A percentile compares a stretch with the other conserved stretches of the same genome.
phyloP scores from a whole-genome alignment of 345 rosid species.

The Odontarrhena argentea region DNA sequence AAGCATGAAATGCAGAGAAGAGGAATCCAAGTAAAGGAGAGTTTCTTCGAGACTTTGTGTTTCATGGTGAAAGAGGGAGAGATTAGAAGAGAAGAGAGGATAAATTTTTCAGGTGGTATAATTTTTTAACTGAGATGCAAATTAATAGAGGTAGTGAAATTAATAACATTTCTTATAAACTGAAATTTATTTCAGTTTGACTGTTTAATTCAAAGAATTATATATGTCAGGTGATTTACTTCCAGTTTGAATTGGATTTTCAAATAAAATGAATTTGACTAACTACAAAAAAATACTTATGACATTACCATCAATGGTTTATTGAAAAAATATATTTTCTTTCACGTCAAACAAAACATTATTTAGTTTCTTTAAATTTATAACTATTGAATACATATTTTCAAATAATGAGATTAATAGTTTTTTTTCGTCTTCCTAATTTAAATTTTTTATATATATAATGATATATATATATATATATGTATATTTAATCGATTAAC shows the following conservation, averaged over 20 bases:
- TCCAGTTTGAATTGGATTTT: constrained; percentile 13
- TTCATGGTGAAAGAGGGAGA: constrained; percentile 50
- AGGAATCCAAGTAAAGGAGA: constrained; percentile 71
- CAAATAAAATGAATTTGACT: constrained; percentile 19
- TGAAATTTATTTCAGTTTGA: constrained; percentile 30
- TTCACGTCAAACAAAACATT: too few species aligned
- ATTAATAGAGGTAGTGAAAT: constrained; percentile 8
- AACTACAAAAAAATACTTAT: not conserved
- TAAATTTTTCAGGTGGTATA: constrained; percentile 6
- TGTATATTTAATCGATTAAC: too few species aligned
- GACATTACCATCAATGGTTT: constrained; percentile 1
- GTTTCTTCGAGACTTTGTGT: constrained; percentile 49
- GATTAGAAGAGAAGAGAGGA: constrained; percentile 23
- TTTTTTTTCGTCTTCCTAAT: too few species aligned
- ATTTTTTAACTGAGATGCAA: constrained; percentile 7
- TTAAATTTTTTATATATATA: too few species aligned
- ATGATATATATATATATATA: too few species aligned
- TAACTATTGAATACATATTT: too few species aligned
- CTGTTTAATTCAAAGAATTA: constrained; percentile 20
- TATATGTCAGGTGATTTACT: constrained; percentile 31
- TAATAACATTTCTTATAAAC: constrained; percentile 27
- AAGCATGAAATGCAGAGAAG: constrained; percentile 69
- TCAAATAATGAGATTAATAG: too few species aligned
- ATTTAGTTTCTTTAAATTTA: too few species aligned
- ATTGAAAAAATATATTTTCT: not conserved